Base-by-base conservation (phyloP, 805 yeast genomes). In the Wickerhamomyces bovis region DNA sequence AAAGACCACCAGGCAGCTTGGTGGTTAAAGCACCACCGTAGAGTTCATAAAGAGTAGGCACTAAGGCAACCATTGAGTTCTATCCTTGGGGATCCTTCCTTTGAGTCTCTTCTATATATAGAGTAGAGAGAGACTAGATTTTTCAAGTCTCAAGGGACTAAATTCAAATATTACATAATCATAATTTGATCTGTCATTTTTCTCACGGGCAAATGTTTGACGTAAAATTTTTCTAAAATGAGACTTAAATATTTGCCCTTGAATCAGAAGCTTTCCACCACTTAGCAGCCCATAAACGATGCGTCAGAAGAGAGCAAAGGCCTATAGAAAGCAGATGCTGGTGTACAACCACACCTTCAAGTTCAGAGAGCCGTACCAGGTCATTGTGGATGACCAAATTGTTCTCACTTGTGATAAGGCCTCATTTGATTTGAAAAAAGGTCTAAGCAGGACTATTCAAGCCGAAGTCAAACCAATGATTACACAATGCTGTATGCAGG, bases 251-350 rank as follows among this genome's bases (percentile, higher is more conserved):
- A n/a, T n/a, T n/a, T n/a, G n/a, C n/a, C n/a, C n/a, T n/a, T n/a
- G n/a, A n/a, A n/a, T n/a, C n/a, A 33, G 20, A 33, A 16, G 20
- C 36, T 18, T 20, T 33, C 11, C 19, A 33, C 9, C 36, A n/a
- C 3, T 3, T 3, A 3, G 16, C 13, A 33, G 20, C 36, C 16
- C 20, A 33, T 5, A 33, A 3, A 65, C 49, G 30, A 92, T 92
- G 99, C 89, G 95, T 75, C 97, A 92, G 69, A 92, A 90, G 67
- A 77, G 99, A 68, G 96, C 97, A 44, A 92, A 92, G 66, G 75
- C 94, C 1, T 94, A 94, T 67, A 82, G 92, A 65, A 92, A 92
- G 72, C 96, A 88, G 65, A 85, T 94, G 86, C 79, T 83, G 54
- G 83, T 87, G 46, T 85, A 89, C 57, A 76, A 78, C 54, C 86